Percentiles rank a stretch among this genome's conserved stretches.
These are phyloP conservation scores for Brachypodium distachyon DNA, from an alignment of 202 grass and related monocot genomes.

Conservation along the genomic window DNA sequence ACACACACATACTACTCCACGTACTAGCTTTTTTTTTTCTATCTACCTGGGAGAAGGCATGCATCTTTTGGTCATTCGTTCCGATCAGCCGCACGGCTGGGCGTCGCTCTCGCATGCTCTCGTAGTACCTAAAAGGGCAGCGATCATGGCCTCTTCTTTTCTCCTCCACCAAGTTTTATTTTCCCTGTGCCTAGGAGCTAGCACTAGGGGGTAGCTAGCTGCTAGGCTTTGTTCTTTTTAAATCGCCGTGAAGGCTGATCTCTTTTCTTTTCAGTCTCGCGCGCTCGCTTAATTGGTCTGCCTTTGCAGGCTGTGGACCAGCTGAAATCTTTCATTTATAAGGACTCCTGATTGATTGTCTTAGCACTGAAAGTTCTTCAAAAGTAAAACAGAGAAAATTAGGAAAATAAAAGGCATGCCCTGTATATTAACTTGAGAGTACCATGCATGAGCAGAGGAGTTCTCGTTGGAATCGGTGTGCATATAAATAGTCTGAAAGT, in stretches of 20 bases:
- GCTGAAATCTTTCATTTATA: background rate
- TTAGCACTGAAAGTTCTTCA: background rate
- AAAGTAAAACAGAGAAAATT: background rate
- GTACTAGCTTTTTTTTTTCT: too few species aligned
- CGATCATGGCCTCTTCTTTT: constrained; percentile 17
- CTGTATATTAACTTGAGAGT: background rate
- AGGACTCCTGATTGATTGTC: background rate
- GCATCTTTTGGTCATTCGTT: background rate
- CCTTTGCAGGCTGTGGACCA: background rate
- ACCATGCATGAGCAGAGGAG: background rate
- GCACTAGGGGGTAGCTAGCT: too few species aligned
- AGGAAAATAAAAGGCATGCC: background rate
- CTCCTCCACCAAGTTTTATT: background rate
- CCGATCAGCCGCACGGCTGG: constrained; percentile 6
- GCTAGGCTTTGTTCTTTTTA: constrained; percentile 11
- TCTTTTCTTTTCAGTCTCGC: background rate
- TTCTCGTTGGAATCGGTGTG: background rate
- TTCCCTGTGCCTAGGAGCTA: background rate
- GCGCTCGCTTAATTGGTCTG: background rate
- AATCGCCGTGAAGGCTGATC: background rate
- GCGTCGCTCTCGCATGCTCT: background rate
- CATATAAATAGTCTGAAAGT: too few species aligned
- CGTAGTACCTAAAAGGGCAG: constrained; percentile 1
- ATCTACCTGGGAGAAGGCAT: constrained; percentile 7
- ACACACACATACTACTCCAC: too few species aligned